Conservation (phyloP, 2,329 filamentous ascomycete species). For the Pyricularia sp. region DNA sequence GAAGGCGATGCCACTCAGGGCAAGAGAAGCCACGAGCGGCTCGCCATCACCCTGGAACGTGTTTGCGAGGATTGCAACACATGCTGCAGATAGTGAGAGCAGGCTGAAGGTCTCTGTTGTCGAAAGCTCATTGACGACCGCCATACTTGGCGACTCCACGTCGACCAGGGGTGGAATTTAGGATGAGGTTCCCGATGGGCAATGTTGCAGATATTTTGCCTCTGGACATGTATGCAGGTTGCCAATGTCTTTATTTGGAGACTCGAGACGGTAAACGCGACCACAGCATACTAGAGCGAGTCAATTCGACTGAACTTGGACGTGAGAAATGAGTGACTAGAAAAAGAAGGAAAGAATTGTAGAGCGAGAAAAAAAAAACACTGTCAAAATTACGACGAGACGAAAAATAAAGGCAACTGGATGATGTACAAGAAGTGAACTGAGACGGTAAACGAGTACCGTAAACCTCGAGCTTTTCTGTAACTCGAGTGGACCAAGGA, state of each 20-base stretch:
- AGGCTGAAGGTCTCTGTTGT: constrained; percentile 43
- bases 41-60: constrained; percentile 80
- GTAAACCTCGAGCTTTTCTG: not conserved
- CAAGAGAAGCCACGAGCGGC: constrained; percentile 78
- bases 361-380: not conserved
- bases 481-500: not conserved
- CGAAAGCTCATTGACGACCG: constrained; percentile 29
- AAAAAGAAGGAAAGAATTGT: not conserved
- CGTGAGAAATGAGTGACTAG: not conserved
- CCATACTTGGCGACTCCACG: not conserved
- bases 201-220: not conserved
- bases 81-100: constrained; percentile 56
- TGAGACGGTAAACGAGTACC: not conserved
- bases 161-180: not conserved
- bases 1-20: constrained; percentile 80
- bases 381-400: not conserved
- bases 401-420: constrained; percentile 1
- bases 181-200: not conserved
- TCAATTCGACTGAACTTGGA: not conserved
- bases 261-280: not conserved
- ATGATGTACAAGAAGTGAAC: not conserved
- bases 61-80: constrained; percentile 66
- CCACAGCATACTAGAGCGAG: not conserved
- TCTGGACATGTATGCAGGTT: not conserved
- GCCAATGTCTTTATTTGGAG: not conserved